Percentiles rank a stretch among this genome's conserved stretches.
Evolutionary conservation across 2,329 filamentous ascomycete species (phyloP).

Genomic region (Metarhizium guizhouense): DNA sequence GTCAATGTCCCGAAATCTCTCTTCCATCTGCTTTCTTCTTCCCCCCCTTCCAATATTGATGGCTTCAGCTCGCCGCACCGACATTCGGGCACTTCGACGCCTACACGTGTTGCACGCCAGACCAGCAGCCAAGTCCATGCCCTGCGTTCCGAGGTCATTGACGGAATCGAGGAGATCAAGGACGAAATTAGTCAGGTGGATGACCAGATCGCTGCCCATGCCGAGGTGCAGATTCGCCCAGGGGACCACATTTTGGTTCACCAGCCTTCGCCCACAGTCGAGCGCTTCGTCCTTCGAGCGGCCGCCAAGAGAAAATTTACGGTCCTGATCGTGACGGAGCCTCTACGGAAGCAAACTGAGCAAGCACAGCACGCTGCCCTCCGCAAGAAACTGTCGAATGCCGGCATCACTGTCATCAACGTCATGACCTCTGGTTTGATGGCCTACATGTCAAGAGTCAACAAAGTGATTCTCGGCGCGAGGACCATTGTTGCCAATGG

Average conservation of each 20-base stretch:
- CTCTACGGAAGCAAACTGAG: constrained; percentile 23
- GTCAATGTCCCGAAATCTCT: constrained; percentile 66
- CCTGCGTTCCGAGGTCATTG: constrained; percentile 81
- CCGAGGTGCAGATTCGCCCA: constrained; percentile 85
- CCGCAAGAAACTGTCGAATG: constrained; percentile 66
- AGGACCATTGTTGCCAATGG: constrained; percentile 85
- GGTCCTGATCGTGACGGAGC: constrained; percentile 70
- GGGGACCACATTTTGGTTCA: constrained; percentile 90
- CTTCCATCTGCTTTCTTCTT: constrained; percentile 78
- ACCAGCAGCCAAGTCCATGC: constrained; percentile 49
- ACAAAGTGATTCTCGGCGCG: constrained; percentile 88
- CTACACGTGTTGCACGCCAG: constrained; percentile 27
- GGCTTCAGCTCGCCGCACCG: constrained; percentile 35
- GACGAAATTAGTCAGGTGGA: constrained; percentile 91
- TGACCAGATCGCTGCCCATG: constrained; percentile 82
- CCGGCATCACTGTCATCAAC: constrained; percentile 74
- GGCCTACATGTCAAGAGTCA: constrained; percentile 89
- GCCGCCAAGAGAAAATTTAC: constrained; percentile 88
- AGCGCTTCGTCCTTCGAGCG: constrained; percentile 81
- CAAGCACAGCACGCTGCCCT: constrained; percentile 45
- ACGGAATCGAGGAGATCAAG: constrained; percentile 90
- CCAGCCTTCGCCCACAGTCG: constrained; percentile 76
- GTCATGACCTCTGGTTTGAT: constrained; percentile 80
- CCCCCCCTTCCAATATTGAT: constrained; percentile 37
- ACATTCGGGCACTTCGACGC: constrained; percentile 41